Base-by-base conservation (phyloP, 2,329 filamentous ascomycete species). In the Stemphylium vesicarium region DNA sequence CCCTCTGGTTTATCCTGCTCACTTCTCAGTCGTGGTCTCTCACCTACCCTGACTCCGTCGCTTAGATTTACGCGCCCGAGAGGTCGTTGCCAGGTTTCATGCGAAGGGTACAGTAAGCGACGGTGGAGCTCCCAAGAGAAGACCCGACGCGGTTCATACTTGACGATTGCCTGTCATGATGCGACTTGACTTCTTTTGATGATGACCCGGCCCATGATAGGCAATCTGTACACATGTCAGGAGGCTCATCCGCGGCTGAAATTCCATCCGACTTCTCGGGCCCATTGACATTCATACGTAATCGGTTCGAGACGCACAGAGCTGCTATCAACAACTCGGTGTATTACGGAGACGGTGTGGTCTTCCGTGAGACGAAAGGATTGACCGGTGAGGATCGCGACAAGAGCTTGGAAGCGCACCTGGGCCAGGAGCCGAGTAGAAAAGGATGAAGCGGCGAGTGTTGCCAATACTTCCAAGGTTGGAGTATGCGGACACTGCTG, bases 351-450 rank as follows among this genome's bases (percentile, higher is more conserved):
- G 31, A 44, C 8, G 20, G 51, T 39, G 51, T 54, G 20, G 39
- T 44, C 26, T 40, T 35, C 2, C 31, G 50, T 49, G 32, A 53
- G 44, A 53, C 24, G 50, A 32, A 32, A 26, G 11, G 22, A n/a
- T 8, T 43, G 39, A 44, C 51, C 46, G 51, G 47, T 54, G 46
- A 20, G 10, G 16, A 16, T 35, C 3, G 6, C 15, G 46, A 35
- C 13, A 16, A 29, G 36, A 31, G 22, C 29, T 50, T 35, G 15
- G 33, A 16, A 32, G 29, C n/a, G 36, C 26, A 12, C 26, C 29
- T 35, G 29, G 16, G n/a, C 15, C 46, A 41, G 33, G 20, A n/a
- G 18, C 46, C 46, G 46, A 41, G 20, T 7, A 16, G 29, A 33
- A n/a, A 33, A 22, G 32, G 42, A 24, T 15, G n/a, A 2, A 13